Evolutionary conservation across 2,329 filamentous ascomycete species (phyloP), one percentile per base, ranked within the genome.

Genomic region (Ophiostoma quercus): DNA sequence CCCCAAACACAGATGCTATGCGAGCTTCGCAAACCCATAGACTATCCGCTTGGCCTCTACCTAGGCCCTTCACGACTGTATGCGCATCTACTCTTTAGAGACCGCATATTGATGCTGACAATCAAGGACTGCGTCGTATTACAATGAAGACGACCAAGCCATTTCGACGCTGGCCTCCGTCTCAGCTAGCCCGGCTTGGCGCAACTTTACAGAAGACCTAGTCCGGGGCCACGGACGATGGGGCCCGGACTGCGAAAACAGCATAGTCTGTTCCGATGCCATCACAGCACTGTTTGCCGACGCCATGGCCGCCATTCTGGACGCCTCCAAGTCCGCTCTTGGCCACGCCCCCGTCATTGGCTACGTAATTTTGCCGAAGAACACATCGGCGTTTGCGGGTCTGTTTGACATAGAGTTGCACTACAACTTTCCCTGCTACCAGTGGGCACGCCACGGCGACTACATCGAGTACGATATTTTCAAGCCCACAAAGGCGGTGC

Each of bases 381-480:
- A 47, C 43, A 47, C 43, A 19, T 47, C 43, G 3, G 43, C 4
- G 43, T 47, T 47, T 16, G 6, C 14, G 34, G 22, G 22, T 5
- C 67, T 68, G 2, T 68, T 68, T 51, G 39, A 68, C 67, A 65
- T 5, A 8, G 67, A 65, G 22, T 2, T 68, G 19, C 67, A 68
- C 67, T 2, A 65, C 57, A 57, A 37, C 54, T 68, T 65, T 51
- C 14, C 25, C 6, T 68, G 25, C 29, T 68, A 68, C 67, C 67
- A 39, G 54, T 25, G 25, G 67, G 57, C 57, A 19, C 67, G 67
- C 67, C 25, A 12, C 67, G 57, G 67, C 32, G 22, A 25, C 57
- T 68, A 65, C 37, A 51, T 68, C 19, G 67, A 68, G 39, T 68
- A 68, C 54, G 67, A 68, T 22, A 68, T 68, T 37, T 2, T 68